Conservation (phyloP, 768 basidiomycete species). For the Tremella yokohamensis region DNA sequence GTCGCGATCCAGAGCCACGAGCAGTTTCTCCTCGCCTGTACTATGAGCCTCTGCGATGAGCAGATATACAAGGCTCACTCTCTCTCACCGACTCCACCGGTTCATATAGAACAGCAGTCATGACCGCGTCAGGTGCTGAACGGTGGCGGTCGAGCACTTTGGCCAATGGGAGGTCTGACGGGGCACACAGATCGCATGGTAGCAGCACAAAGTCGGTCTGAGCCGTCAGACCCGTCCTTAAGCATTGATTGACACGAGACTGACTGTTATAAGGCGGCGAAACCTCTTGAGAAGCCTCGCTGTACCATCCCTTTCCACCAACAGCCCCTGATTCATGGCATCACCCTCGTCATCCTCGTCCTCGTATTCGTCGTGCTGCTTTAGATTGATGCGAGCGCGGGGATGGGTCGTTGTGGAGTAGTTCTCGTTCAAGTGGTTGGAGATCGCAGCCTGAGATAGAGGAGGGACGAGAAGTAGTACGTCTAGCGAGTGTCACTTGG, state of each 20-base stretch:
- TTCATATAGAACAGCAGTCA: constrained; percentile 51
- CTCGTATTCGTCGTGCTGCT: constrained; percentile 54
- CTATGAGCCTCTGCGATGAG: background rate
- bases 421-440: constrained; percentile 79
- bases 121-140: constrained; percentile 30
- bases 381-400: constrained; percentile 67
- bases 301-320: constrained; percentile 28
- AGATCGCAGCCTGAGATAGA: constrained; percentile 59
- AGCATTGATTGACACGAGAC: constrained; percentile 7
- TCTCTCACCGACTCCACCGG: constrained; percentile 46
- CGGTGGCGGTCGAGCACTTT: constrained; percentile 77
- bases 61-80: constrained; percentile 17
- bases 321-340: constrained; percentile 5
- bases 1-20: constrained; percentile 54
- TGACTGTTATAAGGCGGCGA: constrained; percentile 63
- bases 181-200: constrained; percentile 85
- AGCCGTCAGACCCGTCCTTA: constrained; percentile 2
- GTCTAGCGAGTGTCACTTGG: constrained; percentile 56
- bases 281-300: constrained; percentile 66
- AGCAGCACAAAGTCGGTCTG: constrained; percentile 78
- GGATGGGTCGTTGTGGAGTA: constrained; percentile 61
- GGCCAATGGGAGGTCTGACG: constrained; percentile 66
- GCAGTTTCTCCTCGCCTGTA: constrained; percentile 35
- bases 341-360: constrained; percentile 43
- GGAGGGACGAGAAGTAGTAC: constrained; percentile 78